Conservation (phyloP, 73 alveolate genomes). For the Paraurostyla sp. region DNA sequence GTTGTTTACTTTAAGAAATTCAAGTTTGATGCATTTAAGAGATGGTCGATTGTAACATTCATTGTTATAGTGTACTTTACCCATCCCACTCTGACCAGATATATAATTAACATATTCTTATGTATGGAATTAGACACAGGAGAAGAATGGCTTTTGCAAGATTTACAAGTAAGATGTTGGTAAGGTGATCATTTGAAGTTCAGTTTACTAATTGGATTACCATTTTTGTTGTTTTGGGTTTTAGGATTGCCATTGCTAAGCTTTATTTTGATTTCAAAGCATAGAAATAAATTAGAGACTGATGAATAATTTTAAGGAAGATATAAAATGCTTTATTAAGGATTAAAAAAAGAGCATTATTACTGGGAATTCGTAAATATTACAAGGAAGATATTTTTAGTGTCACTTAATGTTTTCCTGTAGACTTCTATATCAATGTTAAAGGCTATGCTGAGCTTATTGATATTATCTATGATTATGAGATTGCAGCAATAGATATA, state of each 20-base stretch:
- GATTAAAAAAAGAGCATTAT: not conserved
- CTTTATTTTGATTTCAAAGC: not conserved
- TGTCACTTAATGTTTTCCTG: not conserved
- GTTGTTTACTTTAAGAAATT: too few relatives aligned
- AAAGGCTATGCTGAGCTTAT: not conserved
- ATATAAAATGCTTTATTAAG: not conserved
- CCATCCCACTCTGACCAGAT: not conserved
- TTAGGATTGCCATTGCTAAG: not conserved
- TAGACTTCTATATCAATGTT: not conserved
- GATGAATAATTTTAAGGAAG: not conserved
- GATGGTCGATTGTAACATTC: not conserved
- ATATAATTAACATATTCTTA: not conserved
- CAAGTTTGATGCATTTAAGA: not conserved
- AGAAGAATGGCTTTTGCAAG: not conserved
- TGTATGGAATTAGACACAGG: not conserved
- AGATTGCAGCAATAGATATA: not conserved
- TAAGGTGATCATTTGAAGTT: not conserved
- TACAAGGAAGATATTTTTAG: not conserved
- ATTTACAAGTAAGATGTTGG: conserved; percentile 13
- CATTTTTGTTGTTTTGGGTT: not conserved
- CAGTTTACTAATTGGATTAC: not conserved
- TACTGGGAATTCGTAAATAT: conserved; percentile 23
- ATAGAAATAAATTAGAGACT: not conserved
- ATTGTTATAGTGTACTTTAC: not conserved
- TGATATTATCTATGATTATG: not conserved